Conservation (phyloP, 805 yeast genomes). For the Candida incommunis region DNA sequence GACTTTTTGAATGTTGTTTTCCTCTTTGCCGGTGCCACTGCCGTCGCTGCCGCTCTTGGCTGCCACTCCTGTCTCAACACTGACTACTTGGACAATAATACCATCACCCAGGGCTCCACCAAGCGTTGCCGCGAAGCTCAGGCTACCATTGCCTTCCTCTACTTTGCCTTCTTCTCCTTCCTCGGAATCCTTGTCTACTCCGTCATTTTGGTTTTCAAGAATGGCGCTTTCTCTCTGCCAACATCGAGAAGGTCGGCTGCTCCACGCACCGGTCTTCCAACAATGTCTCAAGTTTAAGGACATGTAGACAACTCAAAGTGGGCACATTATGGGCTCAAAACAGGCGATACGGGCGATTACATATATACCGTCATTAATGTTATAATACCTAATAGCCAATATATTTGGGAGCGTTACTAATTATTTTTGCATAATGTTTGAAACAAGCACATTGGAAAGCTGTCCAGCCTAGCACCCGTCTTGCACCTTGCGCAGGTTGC, state of each 20-base stretch:
- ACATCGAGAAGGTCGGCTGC: constrained; percentile 30
- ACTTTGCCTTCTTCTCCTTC: constrained; percentile 68
- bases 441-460: no score
- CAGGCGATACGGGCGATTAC: no score
- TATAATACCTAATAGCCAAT: constrained; percentile 1
- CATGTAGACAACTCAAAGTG: no score
- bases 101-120: constrained; percentile 56
- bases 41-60: constrained; percentile 81
- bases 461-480: no score
- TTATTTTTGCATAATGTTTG: no score
- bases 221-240: constrained; percentile 43
- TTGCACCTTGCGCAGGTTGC: neutral
- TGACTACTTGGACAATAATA: constrained; percentile 48
- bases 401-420: no score
- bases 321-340: no score
- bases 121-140: constrained; percentile 95
- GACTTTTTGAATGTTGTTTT: constrained; percentile 86
- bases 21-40: constrained; percentile 90
- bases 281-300: constrained; percentile 71
- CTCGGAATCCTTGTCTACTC: constrained; percentile 47
- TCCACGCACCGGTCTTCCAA: constrained; percentile 76
- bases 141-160: constrained; percentile 69
- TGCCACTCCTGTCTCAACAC: constrained; percentile 73
- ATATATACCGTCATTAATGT: neutral
- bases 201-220: constrained; percentile 33